Base-by-base conservation (phyloP, 164 flowering plant genomes). In the Umbellularia californica region DNA sequence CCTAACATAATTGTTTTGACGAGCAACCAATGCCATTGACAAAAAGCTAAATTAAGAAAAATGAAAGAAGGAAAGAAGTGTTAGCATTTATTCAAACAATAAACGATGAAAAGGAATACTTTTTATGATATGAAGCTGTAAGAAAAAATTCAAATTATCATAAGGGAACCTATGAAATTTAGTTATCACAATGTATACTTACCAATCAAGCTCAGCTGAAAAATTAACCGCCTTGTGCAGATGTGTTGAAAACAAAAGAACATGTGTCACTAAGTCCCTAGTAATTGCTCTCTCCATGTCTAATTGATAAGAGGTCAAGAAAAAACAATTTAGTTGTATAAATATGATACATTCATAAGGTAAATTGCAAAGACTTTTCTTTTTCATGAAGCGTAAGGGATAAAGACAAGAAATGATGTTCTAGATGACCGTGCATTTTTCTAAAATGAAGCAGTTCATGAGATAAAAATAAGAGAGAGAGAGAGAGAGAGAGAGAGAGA, bases 201-300 rank as follows among this genome's bases (percentile, higher is more conserved):
- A 92, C 99, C 99, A 95, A 77, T 95, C 99, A 79, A 95, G 96
- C 80, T 93, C 97, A 60, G 99, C 94, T 12, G 89, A 83, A 85
- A 95, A 95, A 79, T 80, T 86, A 30, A 92, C 90, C 33, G 96
- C 98, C 80, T 83, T 87, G 33, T 81, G 87, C 66, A 95, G 70
- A 84, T 90, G 88, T 14, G 69, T 33, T 33, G 91, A 88, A 84
- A 88, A 92, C 60, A 83, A 73, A 70, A 83, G 88, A 71, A 93
- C 75, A 72, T 84, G 99, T 35, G 90, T 84, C 63, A 92, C 86
- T 85, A 95, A 89, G 78, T 95, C 97, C 81, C 99, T 85, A 41
- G 79, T 81, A 50, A 95, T 90, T 79, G 93, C 98, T 82, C 99
- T 86, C 85, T 95, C 99, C 99, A 95, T 92, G 79, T 95, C 99